Evolutionary conservation across 2,329 filamentous ascomycete genomes (phyloP).

Genomic region (Diatrype stigma): DNA sequence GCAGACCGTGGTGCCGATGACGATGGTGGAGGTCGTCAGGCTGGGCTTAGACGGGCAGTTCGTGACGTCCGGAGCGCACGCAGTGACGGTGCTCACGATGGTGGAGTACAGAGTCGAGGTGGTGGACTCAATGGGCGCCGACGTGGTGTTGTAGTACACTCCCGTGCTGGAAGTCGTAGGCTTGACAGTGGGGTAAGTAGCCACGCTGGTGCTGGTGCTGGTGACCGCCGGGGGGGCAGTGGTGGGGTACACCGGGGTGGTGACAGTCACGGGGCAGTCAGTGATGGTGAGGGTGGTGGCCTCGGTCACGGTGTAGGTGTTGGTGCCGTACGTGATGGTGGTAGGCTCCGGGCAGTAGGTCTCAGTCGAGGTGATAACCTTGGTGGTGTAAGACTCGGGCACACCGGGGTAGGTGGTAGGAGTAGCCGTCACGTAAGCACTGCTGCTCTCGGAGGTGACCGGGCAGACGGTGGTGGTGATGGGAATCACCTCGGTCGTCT

Average conservation of each 20-base stretch:
- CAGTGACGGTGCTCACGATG: constrained; percentile 10
- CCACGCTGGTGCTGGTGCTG: background rate
- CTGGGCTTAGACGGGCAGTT: constrained; percentile 2
- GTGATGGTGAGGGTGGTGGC: constrained; percentile 12
- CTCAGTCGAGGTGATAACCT: background rate
- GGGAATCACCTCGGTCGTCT: constrained; percentile 12
- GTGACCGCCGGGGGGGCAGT: background rate
- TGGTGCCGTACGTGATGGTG: background rate
- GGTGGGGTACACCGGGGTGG: background rate
- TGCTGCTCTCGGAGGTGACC: constrained; percentile 2
- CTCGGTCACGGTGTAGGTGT: background rate
- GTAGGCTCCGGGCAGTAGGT: background rate
- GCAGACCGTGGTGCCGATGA: constrained; percentile 12
- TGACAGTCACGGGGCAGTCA: constrained; percentile 12
- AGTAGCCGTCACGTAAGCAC: too few species aligned
- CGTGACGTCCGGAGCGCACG: constrained; percentile 9
- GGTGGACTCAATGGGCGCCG: background rate
- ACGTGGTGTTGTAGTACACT: background rate
- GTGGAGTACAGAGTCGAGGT: constrained; percentile 15
- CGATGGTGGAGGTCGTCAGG: constrained; percentile 1
- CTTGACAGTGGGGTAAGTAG: background rate
- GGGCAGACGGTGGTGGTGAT: constrained; percentile 12
- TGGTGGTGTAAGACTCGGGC: background rate
- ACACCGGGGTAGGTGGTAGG: background rate
- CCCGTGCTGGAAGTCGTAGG: background rate